Percentiles rank a stretch among this genome's conserved stretches.
These are phyloP conservation scores for Lactifluus subvellereus DNA, from an alignment of 768 basidiomycete genomes.

Conservation along the genomic window DNA sequence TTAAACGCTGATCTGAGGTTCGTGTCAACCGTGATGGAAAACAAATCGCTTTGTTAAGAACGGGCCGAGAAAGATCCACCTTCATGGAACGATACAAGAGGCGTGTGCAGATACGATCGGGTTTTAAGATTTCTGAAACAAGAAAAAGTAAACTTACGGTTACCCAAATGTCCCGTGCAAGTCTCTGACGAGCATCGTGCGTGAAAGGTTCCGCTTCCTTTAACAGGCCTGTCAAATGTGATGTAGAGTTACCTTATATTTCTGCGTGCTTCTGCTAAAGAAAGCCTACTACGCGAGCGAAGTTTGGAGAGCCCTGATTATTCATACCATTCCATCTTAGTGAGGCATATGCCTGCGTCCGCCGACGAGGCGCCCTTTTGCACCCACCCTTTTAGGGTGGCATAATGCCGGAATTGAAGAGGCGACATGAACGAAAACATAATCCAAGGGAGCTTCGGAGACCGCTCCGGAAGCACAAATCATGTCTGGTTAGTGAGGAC, in stretches of 20 bases:
- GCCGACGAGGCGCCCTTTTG: conserved; percentile 10
- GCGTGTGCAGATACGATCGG: conserved; percentile 14
- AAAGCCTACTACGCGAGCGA: not conserved
- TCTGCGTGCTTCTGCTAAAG: not conserved
- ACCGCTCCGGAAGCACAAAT: conserved; percentile 12
- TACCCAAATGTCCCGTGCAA: conserved; percentile 9
- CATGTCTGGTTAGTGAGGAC: conserved; percentile 19
- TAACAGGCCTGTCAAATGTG: not conserved
- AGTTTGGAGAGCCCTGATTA: not conserved
- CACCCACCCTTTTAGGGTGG: conserved; percentile 4
- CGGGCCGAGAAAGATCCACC: conserved; percentile 19
- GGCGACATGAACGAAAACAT: conserved; percentile 15
- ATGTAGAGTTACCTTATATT: not conserved
- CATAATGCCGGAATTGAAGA: conserved; percentile 20
- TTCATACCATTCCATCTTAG: not conserved
- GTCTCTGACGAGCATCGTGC: conserved; percentile 3
- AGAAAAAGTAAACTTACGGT: conserved; percentile 16
- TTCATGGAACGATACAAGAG: not conserved
- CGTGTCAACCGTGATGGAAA: conserved; percentile 1
- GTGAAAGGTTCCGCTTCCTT: conserved; percentile 2
- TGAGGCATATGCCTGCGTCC: not conserved
- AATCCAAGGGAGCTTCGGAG: conserved; percentile 17
- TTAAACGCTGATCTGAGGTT: conserved; percentile 23
- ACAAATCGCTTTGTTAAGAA: not conserved
- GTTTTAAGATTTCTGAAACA: conserved; percentile 10